These are phyloP conservation scores for Termitomyces sp. DNA, from an alignment of 768 basidiomycete species.

Conservation along the genomic window DNA sequence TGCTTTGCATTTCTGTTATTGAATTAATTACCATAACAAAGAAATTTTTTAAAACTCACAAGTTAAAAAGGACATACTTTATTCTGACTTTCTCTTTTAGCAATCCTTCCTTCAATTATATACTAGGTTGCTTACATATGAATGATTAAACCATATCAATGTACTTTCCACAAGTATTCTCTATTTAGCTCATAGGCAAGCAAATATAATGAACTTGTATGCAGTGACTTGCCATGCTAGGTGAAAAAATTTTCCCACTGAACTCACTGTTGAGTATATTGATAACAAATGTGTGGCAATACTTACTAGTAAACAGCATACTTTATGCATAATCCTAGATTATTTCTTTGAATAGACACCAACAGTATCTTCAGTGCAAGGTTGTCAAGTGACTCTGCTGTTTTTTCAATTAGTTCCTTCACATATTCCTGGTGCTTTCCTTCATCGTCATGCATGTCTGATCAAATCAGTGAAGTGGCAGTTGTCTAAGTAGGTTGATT, in stretches of 20 bases:
- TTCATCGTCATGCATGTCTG: not conserved
- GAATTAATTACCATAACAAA: no score
- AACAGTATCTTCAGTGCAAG: not conserved
- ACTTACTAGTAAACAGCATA: not conserved
- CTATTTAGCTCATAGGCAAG: not conserved
- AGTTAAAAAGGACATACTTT: not conserved
- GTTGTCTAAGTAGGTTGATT: no score
- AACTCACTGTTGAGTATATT: not conserved
- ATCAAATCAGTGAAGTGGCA: not conserved
- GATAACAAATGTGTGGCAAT: no score
- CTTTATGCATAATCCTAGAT: not conserved
- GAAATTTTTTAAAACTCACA: no score
- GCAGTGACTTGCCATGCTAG: not conserved
- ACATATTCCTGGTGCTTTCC: not conserved
- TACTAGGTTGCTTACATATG: not conserved
- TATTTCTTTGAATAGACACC: not conserved
- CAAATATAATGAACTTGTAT: not conserved
- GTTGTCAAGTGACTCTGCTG: not conserved
- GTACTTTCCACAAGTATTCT: not conserved
- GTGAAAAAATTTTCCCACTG: not conserved
- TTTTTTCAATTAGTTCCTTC: not conserved
- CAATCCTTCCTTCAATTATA: not conserved
- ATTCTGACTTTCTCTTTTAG: not conserved
- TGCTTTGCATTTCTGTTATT: no score
- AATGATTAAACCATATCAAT: not conserved